These are phyloP conservation scores for Exophiala viscosa DNA, from an alignment of 2,329 filamentous ascomycete genomes.

Conservation along the genomic window DNA sequence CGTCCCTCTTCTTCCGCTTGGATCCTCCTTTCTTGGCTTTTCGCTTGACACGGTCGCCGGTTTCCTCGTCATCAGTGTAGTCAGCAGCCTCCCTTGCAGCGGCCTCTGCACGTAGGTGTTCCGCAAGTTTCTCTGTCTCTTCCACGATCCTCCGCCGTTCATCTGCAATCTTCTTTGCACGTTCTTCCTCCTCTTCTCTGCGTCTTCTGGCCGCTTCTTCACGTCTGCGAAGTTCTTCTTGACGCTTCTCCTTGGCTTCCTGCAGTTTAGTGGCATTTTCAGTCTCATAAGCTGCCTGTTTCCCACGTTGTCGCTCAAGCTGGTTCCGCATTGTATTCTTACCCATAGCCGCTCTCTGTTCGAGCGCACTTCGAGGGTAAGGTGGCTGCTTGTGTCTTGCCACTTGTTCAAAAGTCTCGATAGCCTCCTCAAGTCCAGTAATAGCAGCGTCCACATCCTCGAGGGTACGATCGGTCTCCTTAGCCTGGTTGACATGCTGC, in stretches of 20 bases:
- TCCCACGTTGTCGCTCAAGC: constrained; percentile 76
- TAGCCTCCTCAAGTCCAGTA: constrained; percentile 78
- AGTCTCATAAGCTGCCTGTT: constrained; percentile 86
- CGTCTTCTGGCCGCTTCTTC: constrained; percentile 71
- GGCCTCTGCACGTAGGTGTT: constrained; percentile 68
- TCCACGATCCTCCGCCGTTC: constrained; percentile 79
- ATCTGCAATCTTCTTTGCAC: constrained; percentile 76
- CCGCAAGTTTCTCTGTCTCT: constrained; percentile 68
- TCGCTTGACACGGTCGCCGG: constrained; percentile 74
- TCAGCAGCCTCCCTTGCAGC: constrained; percentile 67
- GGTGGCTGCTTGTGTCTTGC: constrained; percentile 66
- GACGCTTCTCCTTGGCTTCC: constrained; percentile 72
- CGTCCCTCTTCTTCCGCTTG: constrained; percentile 41
- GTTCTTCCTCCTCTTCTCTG: constrained; percentile 66
- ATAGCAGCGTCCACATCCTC: constrained; percentile 77
- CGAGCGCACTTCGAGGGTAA: constrained; percentile 84
- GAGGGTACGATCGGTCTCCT: constrained; percentile 72
- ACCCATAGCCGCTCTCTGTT: constrained; percentile 96
- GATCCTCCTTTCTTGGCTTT: constrained; percentile 65
- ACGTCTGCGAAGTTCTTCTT: constrained; percentile 72
- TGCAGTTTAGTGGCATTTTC: constrained; percentile 86
- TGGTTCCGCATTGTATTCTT: constrained; percentile 92
- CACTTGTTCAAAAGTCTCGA: constrained; percentile 62
- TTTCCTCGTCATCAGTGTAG: constrained; percentile 75
- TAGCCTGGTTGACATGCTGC: constrained; percentile 68